These are phyloP conservation scores for Colletotrichum sp. DNA, from an alignment of 2,329 filamentous ascomycete species.

Conservation along the genomic window DNA sequence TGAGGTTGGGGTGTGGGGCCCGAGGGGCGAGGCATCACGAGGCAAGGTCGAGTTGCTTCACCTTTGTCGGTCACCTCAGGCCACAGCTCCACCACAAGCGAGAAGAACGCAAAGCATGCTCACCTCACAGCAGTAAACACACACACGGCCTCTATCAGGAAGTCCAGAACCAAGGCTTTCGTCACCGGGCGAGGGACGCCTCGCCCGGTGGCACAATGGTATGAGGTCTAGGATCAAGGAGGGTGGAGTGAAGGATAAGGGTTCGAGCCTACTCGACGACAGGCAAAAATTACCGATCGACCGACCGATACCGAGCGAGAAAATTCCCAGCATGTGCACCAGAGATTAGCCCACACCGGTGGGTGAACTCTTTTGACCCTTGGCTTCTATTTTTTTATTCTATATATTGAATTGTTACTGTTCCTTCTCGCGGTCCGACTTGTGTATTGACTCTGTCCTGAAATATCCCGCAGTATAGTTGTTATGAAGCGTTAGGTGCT, in stretches of 20 bases:
- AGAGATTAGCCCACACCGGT: neutral
- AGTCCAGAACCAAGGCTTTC: neutral
- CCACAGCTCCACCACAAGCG: neutral
- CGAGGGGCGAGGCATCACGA: neutral
- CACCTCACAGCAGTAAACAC: neutral
- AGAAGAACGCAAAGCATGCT: neutral
- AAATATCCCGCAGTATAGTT: fast-evolving
- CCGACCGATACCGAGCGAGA: neutral
- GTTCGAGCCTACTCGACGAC: neutral
- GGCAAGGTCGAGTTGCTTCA: neutral
- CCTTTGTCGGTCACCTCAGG: neutral
- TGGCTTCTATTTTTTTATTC: neutral
- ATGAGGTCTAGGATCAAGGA: neutral
- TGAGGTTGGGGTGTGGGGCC: neutral
- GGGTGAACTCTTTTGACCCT: neutral
- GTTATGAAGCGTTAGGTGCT: fast-evolving
- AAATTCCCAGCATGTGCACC: neutral
- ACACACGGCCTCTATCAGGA: neutral
- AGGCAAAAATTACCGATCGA: neutral
- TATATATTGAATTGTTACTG: neutral
- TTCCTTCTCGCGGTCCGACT: neutral
- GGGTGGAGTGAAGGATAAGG: neutral
- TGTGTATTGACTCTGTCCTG: neutral
- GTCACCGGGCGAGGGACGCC: neutral
- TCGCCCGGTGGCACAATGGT: neutral